Conservation (phyloP, 2,329 filamentous ascomycete genomes). For the Aspergillus sp. region DNA sequence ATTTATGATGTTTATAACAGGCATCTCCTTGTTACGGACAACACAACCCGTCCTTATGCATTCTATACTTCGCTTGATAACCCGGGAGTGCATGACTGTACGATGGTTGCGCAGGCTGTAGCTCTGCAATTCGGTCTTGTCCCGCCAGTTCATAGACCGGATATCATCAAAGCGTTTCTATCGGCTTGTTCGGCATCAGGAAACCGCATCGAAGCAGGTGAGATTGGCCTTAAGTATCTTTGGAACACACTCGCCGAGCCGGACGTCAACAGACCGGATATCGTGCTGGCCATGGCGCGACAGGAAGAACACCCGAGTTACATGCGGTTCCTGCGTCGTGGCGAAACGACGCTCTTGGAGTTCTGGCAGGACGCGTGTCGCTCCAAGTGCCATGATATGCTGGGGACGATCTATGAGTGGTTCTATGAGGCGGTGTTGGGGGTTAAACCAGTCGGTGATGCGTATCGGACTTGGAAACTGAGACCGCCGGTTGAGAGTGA, state of each 20-base stretch:
- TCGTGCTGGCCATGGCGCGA: slow-evolving; percentile 38
- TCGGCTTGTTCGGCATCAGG: slow-evolving; percentile 16
- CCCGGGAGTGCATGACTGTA: slow-evolving; percentile 17
- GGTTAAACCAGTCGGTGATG: slow-evolving; percentile 36
- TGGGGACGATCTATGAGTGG: slow-evolving; percentile 52
- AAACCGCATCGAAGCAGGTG: slow-evolving; percentile 20
- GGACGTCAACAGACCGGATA: slow-evolving; percentile 17
- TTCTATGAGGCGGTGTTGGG: slow-evolving; percentile 46
- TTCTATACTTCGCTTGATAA: slow-evolving; percentile 26
- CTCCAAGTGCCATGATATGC: slow-evolving; percentile 61
- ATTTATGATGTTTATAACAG: slow-evolving; percentile 21
- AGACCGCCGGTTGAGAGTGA: slow-evolving; percentile 42
- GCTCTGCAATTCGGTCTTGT: slow-evolving; percentile 24
- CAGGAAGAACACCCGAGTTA: slow-evolving; percentile 51
- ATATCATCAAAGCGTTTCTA: slow-evolving; percentile 22
- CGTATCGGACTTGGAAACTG: slow-evolving; percentile 43
- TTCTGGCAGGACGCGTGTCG: slow-evolving; percentile 83
- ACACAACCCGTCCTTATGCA: slow-evolving; percentile 13
- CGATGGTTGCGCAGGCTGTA: slow-evolving; percentile 22
- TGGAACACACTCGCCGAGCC: slow-evolving; percentile 24
- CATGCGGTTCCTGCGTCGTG: slow-evolving; percentile 48
- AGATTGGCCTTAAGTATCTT: slow-evolving; percentile 23
- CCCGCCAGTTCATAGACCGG: slow-evolving; percentile 12
- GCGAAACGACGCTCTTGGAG: slow-evolving; percentile 69
- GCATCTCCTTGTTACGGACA: slow-evolving; percentile 21